Percentiles rank a stretch among this genome's conserved stretches.
phyloP scores from a whole-genome alignment of 2,329 filamentous ascomycete species.

The Pseudogymnoascus sp. region DNA sequence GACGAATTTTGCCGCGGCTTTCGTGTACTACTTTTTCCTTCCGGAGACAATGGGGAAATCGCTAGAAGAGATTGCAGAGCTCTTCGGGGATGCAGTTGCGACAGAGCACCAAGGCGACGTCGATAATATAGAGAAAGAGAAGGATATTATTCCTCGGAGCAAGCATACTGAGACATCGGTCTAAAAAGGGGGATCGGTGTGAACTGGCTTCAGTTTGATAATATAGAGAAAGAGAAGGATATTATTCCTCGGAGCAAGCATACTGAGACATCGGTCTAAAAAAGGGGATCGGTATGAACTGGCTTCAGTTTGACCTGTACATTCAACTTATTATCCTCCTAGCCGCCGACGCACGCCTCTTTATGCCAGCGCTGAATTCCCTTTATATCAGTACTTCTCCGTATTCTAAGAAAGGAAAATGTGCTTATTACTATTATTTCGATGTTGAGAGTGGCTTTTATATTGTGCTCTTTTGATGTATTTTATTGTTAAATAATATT shows the following conservation, averaged over 20 bases:
- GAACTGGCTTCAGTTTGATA: background rate
- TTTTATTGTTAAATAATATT: no score
- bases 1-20: slow-evolving; percentile 23
- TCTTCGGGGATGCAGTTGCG: slow-evolving; percentile 22
- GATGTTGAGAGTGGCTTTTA: no score
- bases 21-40: slow-evolving; percentile 39
- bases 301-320: background rate
- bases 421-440: no score
- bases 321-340: no score
- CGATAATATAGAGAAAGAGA: background rate
- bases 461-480: no score
- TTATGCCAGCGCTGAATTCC: background rate
- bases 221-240: background rate
- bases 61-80: slow-evolving; percentile 45
- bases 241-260: background rate
- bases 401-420: no score
- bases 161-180: background rate
- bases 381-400: no score
- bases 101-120: slow-evolving; percentile 4
- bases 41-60: slow-evolving; percentile 61
- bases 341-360: no score
- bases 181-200: background rate
- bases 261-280: background rate
- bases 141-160: background rate
- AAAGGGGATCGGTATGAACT: background rate